Evolutionary conservation across 768 basidiomycete genomes (phyloP).

Genomic region (Paxillus ammoniavirescens): DNA sequence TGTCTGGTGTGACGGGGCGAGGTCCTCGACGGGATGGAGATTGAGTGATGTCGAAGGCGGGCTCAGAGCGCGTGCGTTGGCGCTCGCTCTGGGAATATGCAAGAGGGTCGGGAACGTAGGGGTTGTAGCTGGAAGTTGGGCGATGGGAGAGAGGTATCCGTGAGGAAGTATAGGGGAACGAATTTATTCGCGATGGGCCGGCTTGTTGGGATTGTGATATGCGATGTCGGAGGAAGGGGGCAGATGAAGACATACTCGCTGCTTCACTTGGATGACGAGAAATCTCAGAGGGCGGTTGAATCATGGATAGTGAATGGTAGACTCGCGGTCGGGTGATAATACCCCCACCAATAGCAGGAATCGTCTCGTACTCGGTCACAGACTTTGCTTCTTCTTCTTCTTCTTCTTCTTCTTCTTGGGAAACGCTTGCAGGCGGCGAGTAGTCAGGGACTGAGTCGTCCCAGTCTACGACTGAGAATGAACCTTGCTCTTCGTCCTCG

Average conservation of each 20-base stretch:
- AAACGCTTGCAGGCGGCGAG: slow-evolving; percentile 44
- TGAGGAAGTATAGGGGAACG: slow-evolving; percentile 5
- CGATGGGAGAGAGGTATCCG: slow-evolving; percentile 13
- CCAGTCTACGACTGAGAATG: slow-evolving; percentile 73
- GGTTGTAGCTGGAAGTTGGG: slow-evolving; percentile 24
- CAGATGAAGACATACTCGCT: slow-evolving; percentile 88
- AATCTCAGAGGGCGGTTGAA: slow-evolving; percentile 44
- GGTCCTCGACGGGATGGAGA: slow-evolving; percentile 24
- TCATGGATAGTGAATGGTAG: slow-evolving; percentile 80
- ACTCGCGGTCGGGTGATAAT: slow-evolving; percentile 82
- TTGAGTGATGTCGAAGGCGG: slow-evolving; percentile 18
- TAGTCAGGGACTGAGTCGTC: slow-evolving; percentile 52
- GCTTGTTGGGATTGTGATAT: not conserved
- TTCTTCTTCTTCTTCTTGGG: slow-evolving; percentile 36
- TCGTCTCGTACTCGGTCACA: slow-evolving; percentile 74
- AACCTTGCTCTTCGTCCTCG: slow-evolving; percentile 37
- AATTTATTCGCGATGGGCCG: slow-evolving; percentile 10
- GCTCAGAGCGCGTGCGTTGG: slow-evolving; percentile 16
- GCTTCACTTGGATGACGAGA: slow-evolving; percentile 39
- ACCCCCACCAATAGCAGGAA: slow-evolving; percentile 91
- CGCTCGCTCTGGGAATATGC: not conserved
- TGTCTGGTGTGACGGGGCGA: slow-evolving; percentile 48
- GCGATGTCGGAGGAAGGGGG: slow-evolving; percentile 48
- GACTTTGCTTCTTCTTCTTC: slow-evolving; percentile 10
- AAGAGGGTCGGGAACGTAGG: slow-evolving; percentile 9